Base-by-base conservation (phyloP, 805 yeast species). In the Metschnikowia corniflorae region DNA sequence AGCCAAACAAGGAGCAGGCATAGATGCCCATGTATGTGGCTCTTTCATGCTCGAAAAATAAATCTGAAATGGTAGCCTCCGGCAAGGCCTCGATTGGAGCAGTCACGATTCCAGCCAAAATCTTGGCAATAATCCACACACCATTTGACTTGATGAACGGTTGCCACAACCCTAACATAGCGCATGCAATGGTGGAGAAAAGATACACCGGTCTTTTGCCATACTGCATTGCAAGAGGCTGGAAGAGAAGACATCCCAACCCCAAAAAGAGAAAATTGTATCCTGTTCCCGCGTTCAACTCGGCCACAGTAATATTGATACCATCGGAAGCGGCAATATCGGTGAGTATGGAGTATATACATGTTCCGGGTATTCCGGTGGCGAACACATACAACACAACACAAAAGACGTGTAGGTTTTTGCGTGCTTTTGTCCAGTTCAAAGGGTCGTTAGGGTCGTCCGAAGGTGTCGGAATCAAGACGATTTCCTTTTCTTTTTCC, bases 381-480 rank as follows among this genome's bases (percentile, higher is more conserved):
- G 69, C 65, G 34, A 63, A 62, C 4, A 69, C 64, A 18, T 41
- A 47, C 13, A 51, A 33, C 18, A 50, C 46, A 34, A 68, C 54
- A 47, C 77, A 71, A 31, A 70, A 59, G 34, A 74, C 58, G 27
- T 71, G 68, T 23, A 72, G 29, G 57, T 61, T 55, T 49, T 79
- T 79, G 33, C 83, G 65, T 25, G 51, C 43, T 16, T 49, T 55
- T 1, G 74, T 37, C 87, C 87, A 82, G 49, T 78, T 79, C 37
- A 82, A 60, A 1, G 87, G 87, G 50, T 82, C 88, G 46, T 80
- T 75, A 6, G 86, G 83, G 43, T 80, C 79, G 34, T 71, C 76
- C 0, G 82, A 71, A 2, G 88, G 88, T 7, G 75, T 75, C 21
- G 88, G 87, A 29, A 77, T 71, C 29, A 80, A 60, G 9, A 81